A percentile compares a stretch with the other conserved stretches of the same genome.
Evolutionary conservation across 164 flowering plant genomes (phyloP).

Genomic region (Paratinospora sagittata): DNA sequence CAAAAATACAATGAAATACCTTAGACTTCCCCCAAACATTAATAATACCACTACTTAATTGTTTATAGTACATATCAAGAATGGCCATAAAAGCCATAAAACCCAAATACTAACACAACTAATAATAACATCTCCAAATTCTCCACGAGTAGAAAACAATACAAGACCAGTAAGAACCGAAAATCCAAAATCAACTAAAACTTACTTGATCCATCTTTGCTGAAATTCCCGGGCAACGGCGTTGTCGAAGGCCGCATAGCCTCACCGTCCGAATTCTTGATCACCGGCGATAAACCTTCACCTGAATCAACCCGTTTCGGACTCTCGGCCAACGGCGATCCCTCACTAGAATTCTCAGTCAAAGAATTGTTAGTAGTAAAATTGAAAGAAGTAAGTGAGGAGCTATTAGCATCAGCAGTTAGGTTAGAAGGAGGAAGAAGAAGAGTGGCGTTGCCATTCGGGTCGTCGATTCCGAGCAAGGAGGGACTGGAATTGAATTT

Average conservation of each 20-base stretch:
- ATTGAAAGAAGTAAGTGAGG: not conserved
- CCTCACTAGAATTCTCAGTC: not conserved
- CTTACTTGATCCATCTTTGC: conserved; percentile 17
- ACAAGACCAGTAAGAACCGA: not conserved
- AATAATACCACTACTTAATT: not conserved
- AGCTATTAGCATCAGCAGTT: too few relatives aligned
- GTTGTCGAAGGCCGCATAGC: not conserved
- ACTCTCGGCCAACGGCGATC: not conserved
- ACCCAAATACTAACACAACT: too few relatives aligned
- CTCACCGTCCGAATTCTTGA: conserved; percentile 2
- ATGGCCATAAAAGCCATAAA: not conserved
- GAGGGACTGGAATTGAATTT: not conserved
- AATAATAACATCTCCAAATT: too few relatives aligned
- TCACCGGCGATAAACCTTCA: not conserved
- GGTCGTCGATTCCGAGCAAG: not conserved
- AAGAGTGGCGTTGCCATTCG: not conserved
- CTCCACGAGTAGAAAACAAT: not conserved
- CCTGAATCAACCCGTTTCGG: not conserved
- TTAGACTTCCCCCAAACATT: not conserved
- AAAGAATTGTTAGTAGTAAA: not conserved
- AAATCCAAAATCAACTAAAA: not conserved
- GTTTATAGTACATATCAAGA: not conserved
- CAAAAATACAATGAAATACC: not conserved
- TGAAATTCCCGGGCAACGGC: not conserved
- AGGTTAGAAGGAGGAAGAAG: not conserved